Evolutionary conservation across 331 rosid genomes (phyloP).

Genomic region (Telfairia occidentalis): DNA sequence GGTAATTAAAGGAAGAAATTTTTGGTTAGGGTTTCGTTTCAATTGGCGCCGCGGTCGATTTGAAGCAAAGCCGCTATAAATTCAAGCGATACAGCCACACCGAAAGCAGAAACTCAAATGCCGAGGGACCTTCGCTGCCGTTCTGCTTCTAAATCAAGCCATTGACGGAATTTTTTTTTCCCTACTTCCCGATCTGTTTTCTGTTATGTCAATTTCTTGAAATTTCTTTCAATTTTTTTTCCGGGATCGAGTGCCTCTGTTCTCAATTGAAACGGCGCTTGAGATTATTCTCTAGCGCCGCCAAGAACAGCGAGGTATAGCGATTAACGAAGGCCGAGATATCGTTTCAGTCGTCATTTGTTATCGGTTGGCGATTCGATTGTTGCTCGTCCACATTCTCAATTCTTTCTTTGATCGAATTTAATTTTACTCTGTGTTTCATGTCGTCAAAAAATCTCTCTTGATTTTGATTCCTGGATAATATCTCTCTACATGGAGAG

Average conservation of each 20-base stretch:
- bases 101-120: not conserved
- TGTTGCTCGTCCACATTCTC: constrained; percentile 61
- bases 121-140: too few species aligned
- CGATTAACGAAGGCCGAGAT: constrained; percentile 39
- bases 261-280: not conserved
- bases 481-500: not conserved
- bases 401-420: not conserved
- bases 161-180: not conserved
- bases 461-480: not conserved
- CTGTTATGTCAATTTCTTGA: not conserved
- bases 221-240: not conserved
- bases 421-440: not conserved
- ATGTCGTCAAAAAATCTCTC: not conserved
- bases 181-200: not conserved
- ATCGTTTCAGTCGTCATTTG: constrained; percentile 73
- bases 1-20: not conserved
- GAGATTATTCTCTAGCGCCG: constrained; percentile 4
- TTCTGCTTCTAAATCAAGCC: not conserved
- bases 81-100: not conserved
- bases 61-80: not conserved
- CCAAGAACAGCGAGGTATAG: constrained; percentile 39
- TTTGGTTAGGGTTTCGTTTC: not conserved
- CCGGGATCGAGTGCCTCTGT: not conserved
- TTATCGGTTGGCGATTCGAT: constrained; percentile 49
- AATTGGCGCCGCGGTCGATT: not conserved